These are phyloP conservation scores for Nymphaea colorata DNA, from an alignment of 164 flowering plant genomes.

Conservation along the genomic window DNA sequence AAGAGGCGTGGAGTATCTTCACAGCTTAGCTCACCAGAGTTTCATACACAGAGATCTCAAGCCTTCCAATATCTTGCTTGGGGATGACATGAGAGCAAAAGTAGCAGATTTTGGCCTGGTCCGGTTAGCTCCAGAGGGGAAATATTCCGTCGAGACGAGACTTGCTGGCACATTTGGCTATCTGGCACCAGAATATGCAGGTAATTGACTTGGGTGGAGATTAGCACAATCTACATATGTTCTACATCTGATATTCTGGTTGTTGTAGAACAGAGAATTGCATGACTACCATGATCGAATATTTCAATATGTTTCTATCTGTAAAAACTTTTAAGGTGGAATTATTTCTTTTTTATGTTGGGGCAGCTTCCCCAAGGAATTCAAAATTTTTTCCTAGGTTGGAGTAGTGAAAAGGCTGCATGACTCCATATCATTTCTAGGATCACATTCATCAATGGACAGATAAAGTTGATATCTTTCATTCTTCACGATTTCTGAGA, in stretches of 20 bases:
- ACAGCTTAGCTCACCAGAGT: constrained; percentile 45
- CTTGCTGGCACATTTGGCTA: constrained; percentile 55
- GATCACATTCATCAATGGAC: too few relatives aligned
- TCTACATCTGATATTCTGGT: not conserved
- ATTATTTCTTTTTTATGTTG: too few relatives aligned
- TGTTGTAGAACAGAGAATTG: too few relatives aligned
- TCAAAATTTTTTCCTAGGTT: too few relatives aligned
- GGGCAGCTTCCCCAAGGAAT: too few relatives aligned
- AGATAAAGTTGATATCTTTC: too few relatives aligned
- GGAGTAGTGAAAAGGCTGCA: too few relatives aligned
- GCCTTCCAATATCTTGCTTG: constrained; percentile 41
- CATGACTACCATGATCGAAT: too few relatives aligned
- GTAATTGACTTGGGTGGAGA: constrained; percentile 15
- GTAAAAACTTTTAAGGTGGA: too few relatives aligned
- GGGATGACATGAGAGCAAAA: constrained; percentile 44
- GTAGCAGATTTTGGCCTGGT: constrained; percentile 52
- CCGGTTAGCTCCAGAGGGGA: constrained; percentile 42
- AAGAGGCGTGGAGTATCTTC: constrained; percentile 45
- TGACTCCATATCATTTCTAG: too few relatives aligned
- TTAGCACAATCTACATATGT: not conserved
- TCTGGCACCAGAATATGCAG: constrained; percentile 51
- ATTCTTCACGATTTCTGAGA: too few relatives aligned
- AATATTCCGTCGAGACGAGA: constrained; percentile 32
- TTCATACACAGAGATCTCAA: constrained; percentile 48
- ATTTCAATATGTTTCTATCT: too few relatives aligned